These are phyloP conservation scores for Botrytis squamosa DNA, from an alignment of 2,329 filamentous ascomycete species.

Conservation along the genomic window DNA sequence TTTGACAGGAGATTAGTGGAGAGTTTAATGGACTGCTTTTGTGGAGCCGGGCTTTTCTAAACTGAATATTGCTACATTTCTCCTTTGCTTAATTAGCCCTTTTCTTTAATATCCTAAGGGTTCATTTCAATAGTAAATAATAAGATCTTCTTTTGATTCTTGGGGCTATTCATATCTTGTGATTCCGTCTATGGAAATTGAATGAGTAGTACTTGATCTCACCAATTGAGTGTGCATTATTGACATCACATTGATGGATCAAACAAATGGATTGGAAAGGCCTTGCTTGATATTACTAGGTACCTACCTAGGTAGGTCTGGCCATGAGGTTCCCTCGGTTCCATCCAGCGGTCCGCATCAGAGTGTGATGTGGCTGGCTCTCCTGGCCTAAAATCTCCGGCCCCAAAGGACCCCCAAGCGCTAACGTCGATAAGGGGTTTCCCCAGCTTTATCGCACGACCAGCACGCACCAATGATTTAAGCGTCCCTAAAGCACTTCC, in stretches of 20 bases:
- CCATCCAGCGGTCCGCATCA: background rate
- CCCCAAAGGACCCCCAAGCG: background rate
- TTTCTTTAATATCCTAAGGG: constrained; percentile 36
- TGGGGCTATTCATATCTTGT: background rate
- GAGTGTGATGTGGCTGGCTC: background rate
- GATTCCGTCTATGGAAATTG: background rate
- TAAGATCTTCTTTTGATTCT: constrained; percentile 14
- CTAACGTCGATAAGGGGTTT: constrained; percentile 12
- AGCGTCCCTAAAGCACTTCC: background rate
- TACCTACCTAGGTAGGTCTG: background rate
- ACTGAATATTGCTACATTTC: constrained; percentile 37
- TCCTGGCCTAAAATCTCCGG: background rate
- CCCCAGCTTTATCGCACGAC: constrained; percentile 16
- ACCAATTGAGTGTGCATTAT: background rate
- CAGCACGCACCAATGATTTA: constrained; percentile 3
- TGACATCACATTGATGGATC: background rate
- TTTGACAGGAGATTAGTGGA: constrained; percentile 36
- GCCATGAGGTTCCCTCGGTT: background rate
- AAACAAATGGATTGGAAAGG: background rate
- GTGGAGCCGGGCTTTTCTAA: constrained; percentile 33
- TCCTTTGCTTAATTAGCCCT: constrained; percentile 42
- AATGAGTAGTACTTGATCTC: background rate
- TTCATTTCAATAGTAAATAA: constrained; percentile 36
- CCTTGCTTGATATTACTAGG: background rate
- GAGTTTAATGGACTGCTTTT: constrained; percentile 33